phyloP scores from a whole-genome alignment of 345 rosid genomes.

The Camelina sativa region DNA sequence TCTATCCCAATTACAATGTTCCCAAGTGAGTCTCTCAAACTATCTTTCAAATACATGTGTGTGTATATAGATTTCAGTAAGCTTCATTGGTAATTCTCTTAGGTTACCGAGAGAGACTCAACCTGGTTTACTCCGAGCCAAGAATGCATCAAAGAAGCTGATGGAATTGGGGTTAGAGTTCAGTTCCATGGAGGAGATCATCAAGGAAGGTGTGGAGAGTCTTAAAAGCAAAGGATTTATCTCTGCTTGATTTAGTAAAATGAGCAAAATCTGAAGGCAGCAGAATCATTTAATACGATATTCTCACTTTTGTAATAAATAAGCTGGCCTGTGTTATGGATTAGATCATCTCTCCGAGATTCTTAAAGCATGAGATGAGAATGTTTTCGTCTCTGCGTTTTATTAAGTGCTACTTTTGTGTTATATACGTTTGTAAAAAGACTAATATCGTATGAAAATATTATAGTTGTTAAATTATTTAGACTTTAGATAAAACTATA shows the following conservation, averaged over 20 bases:
- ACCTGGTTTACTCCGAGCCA: constrained; percentile 73
- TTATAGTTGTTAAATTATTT: neutral
- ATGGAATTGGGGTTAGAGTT: constrained; percentile 78
- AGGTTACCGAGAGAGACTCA: constrained; percentile 83
- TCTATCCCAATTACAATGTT: constrained; percentile 81
- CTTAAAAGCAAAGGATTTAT: constrained; percentile 77
- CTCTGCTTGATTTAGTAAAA: constrained; percentile 11
- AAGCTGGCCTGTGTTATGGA: constrained; percentile 1
- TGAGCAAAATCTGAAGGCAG: constrained; percentile 27
- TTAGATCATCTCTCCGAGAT: neutral
- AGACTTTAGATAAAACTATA: too few relatives aligned
- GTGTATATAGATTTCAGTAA: neutral
- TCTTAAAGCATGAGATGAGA: neutral
- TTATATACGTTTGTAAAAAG: neutral
- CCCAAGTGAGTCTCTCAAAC: constrained; percentile 59
- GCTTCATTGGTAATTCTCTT: neutral
- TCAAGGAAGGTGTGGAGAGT: constrained; percentile 78
- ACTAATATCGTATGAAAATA: too few relatives aligned
- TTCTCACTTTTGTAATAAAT: constrained; percentile 1
- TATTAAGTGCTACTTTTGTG: neutral
- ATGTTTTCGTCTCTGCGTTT: neutral
- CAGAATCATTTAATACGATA: constrained; percentile 9
- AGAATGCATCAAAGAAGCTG: constrained; percentile 70
- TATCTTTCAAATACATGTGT: neutral
- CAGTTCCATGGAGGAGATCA: constrained; percentile 79